Evolutionary conservation across 2,329 filamentous ascomycete species (phyloP).

Genomic region (Raffaelea arxii): DNA sequence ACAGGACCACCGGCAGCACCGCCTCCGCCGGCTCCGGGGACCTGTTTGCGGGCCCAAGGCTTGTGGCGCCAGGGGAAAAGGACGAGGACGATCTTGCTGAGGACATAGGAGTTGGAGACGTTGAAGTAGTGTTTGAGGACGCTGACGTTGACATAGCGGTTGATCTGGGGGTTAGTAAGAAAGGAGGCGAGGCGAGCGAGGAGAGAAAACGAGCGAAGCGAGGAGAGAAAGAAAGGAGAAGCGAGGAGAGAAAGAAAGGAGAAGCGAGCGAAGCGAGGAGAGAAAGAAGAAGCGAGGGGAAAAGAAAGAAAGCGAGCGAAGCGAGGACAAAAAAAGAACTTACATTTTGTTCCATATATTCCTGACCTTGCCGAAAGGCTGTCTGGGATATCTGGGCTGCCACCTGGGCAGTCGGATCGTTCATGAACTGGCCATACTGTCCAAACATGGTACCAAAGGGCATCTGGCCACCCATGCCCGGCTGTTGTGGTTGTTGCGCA

Average conservation of each 20-base stretch:
- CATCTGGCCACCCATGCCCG: constrained; percentile 32
- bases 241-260: not conserved
- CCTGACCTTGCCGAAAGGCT: constrained; percentile 82
- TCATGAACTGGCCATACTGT: constrained; percentile 87
- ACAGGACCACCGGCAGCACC: no score
- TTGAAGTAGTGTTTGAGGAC: constrained; percentile 98
- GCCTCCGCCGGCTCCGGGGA: constrained; percentile 58
- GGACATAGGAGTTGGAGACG: constrained; percentile 93
- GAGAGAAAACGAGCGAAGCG: not conserved
- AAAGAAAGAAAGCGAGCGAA: not conserved
- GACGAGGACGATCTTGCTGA: constrained; percentile 86
- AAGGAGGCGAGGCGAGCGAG: not conserved
- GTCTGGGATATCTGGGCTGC: constrained; percentile 90
- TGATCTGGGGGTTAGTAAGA: constrained; percentile 28
- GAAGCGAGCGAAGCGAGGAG: not conserved
- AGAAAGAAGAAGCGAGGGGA: constrained; percentile 1
- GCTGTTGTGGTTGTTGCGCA: constrained; percentile 17
- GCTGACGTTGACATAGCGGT: constrained; percentile 79
- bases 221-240: not conserved
- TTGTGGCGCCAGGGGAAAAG: constrained; percentile 97
- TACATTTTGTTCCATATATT: constrained; percentile 96
- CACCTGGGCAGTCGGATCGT: constrained; percentile 89
- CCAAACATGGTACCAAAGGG: constrained; percentile 46
- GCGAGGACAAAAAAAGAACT: not conserved
- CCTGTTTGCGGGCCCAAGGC: constrained; percentile 89